Percentiles rank a stretch among this genome's conserved stretches.
Evolutionary conservation across 2,329 filamentous ascomycete species (phyloP).

Genomic region (Colletotrichum sp.): DNA sequence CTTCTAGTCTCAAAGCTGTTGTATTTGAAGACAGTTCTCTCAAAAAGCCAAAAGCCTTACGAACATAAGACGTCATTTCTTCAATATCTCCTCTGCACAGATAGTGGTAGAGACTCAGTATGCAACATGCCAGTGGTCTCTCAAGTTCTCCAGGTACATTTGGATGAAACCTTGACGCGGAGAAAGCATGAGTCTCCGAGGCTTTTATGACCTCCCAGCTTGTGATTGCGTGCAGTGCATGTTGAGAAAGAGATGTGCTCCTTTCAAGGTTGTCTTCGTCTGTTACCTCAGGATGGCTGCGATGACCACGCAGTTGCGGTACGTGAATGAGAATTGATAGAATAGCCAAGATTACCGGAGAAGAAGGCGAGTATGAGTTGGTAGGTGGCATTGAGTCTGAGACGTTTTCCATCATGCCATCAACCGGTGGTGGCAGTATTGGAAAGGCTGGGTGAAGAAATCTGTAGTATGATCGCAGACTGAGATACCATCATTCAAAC

Average conservation of each 20-base stretch:
- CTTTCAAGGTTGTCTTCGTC: too few species aligned
- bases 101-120: neutral
- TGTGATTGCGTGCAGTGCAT: neutral
- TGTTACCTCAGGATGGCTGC: neutral
- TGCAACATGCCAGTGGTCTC: neutral
- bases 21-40: neutral
- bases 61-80: neutral
- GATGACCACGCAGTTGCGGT: too few species aligned
- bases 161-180: neutral
- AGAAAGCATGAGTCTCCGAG: neutral
- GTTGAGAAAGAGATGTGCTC: neutral
- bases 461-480: neutral
- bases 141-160: neutral
- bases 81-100: neutral
- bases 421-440: neutral
- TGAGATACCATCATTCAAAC: neutral
- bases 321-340: neutral
- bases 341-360: neutral
- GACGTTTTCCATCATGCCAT: neutral
- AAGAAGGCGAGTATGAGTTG: neutral
- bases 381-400: neutral
- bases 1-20: neutral
- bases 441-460: neutral
- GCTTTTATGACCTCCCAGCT: neutral
- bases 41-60: neutral